Base-by-base conservation (phyloP, 306 rosid genomes). In the Cicer chorassanicum region DNA sequence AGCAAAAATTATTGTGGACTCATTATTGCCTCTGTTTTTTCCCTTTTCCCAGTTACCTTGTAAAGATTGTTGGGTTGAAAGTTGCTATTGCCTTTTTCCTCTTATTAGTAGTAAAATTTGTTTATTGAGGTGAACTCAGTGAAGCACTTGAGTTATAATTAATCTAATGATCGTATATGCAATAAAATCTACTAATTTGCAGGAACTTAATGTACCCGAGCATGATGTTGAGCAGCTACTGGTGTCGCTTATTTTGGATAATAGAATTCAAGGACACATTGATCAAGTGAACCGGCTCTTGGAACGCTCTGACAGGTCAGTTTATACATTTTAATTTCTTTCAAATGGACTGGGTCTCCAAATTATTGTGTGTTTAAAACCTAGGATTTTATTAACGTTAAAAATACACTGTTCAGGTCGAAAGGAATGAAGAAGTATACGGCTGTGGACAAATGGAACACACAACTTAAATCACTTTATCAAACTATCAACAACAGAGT, bases 221-320 rank as follows among this genome's bases (percentile, higher is more conserved):
- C 88, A 79, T 60, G 90, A 87, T 70, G 90, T 87, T 61, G 90
- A 87, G 83, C 88, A 84, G 87, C 82, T 87, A 61, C 79, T 87
- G 73, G 90, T 87, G 24, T 87, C 90, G 0, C 87, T 93, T 55
- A 94, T 94, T 76, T 82, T 94, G 90, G 97, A 94, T 78, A 94
- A 91, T 83, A 88, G 94, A 87, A 84, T 94, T 65, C 94, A 94
- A 79, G 97, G 98, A 51, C 96, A 94, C 84, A 94, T 94, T 63
- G 98, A 91, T 84, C 98, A 94, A 84, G 98, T 94, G 64, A 94
- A 94, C 82, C 82, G 97, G 86, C 91, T 94, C 16, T 83, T 94
- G 62, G 98, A 94, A 84, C 93, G 99, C 46, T 91, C 93, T 38
- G 89, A 90, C 81, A 90, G 95, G 99, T 88, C 18, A 62, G 50